Evolutionary conservation across 163 green algal genomes (phyloP).

Genomic region (Scenedesmus sp.): DNA sequence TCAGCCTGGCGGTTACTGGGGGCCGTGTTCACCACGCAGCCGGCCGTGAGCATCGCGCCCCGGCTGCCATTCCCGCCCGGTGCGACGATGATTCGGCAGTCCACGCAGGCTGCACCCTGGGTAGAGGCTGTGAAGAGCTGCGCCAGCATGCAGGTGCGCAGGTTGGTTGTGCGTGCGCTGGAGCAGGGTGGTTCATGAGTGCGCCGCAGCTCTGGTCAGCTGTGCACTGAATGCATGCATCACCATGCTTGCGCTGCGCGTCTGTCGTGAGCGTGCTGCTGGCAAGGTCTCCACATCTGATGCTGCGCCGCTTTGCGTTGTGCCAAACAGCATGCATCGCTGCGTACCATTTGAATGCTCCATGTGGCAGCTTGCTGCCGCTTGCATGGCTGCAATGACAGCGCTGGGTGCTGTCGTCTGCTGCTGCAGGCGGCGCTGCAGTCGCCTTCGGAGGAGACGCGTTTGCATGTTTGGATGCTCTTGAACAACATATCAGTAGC

Average conservation of each 20-base stretch:
- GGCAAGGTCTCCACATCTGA: too few species aligned
- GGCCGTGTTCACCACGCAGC: constrained; percentile 7
- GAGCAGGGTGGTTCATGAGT: too few species aligned
- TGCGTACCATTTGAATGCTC: too few species aligned
- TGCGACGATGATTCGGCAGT: background rate
- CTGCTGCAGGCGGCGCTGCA: constrained; percentile 13
- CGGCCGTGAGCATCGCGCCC: background rate
- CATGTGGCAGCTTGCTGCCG: too few species aligned
- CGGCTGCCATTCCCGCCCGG: constrained; percentile 4
- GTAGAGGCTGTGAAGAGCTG: constrained; percentile 20
- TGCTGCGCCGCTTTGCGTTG: too few species aligned
- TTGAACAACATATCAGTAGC: background rate
- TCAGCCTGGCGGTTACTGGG: background rate
- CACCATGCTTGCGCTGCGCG: too few species aligned
- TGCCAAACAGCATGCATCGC: too few species aligned
- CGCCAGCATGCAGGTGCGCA: constrained; percentile 17
- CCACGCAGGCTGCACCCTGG: constrained; percentile 13
- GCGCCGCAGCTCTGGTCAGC: too few species aligned
- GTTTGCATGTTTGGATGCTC: constrained; percentile 33
- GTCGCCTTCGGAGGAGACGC: background rate
- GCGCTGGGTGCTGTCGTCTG: background rate
- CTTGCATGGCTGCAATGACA: too few species aligned
- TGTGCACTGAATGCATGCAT: too few species aligned
- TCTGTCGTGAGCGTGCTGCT: too few species aligned
- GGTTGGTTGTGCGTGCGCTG: too few species aligned